Conservation (phyloP, 1,284 basidiomycete species). For the Ganoderma meredithae region DNA sequence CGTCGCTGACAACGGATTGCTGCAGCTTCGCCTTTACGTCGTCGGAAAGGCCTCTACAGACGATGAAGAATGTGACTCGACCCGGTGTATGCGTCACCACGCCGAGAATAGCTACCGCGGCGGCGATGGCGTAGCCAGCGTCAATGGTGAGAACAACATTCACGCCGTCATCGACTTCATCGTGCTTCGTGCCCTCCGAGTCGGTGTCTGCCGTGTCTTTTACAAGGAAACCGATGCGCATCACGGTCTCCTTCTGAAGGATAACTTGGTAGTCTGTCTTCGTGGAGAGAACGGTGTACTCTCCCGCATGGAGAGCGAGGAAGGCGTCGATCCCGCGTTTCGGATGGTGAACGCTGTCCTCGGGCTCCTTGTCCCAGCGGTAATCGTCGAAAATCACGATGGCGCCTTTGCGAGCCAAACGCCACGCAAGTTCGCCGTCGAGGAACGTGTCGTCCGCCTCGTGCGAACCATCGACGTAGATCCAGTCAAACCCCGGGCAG, state of each 20-base stretch:
- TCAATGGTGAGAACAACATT: conserved; percentile 56
- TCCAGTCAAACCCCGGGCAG: conserved; percentile 60
- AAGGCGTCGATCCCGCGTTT: conserved; percentile 64
- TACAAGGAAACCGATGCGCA: conserved; percentile 62
- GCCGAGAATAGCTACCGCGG: conserved; percentile 57
- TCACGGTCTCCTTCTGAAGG: conserved; percentile 55
- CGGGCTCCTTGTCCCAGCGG: conserved; percentile 56
- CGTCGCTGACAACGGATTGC: conserved; percentile 39
- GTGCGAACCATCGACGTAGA: conserved; percentile 68
- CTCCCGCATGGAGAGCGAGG: conserved; percentile 54
- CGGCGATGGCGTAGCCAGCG: conserved; percentile 54
- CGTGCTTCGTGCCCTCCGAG: conserved; percentile 18
- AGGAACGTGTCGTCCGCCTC: conserved; percentile 65
- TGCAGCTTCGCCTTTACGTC: conserved; percentile 47
- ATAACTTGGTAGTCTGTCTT: conserved; percentile 57
- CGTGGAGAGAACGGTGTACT: conserved; percentile 52
- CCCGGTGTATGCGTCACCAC: conserved; percentile 46
- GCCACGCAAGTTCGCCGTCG: conserved; percentile 65
- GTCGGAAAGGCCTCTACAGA: conserved; percentile 52
- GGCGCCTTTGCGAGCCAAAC: conserved; percentile 57
- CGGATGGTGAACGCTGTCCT: conserved; percentile 59
- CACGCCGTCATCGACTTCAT: conserved; percentile 52
- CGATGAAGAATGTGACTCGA: conserved; percentile 56
- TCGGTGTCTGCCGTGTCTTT: conserved; percentile 27
- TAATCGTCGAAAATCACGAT: conserved; percentile 68